Conservation (phyloP, 2,329 filamentous ascomycete species). For the Plenodomus lindquistii region DNA sequence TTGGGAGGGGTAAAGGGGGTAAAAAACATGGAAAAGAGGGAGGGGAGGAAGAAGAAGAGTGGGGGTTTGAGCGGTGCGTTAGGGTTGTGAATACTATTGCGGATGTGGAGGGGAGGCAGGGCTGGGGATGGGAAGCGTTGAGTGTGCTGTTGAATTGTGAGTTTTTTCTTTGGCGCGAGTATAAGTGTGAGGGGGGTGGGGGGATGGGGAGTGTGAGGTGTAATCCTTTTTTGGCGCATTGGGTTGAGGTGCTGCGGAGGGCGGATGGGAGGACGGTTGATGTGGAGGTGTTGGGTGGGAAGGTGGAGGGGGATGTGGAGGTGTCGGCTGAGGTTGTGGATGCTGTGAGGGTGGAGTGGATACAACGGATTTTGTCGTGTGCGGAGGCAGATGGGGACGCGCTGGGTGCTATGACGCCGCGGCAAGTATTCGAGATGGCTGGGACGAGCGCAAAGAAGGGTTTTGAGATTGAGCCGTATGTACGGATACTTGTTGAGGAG, state of each 20-base stretch:
- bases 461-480: slow-evolving; percentile 34
- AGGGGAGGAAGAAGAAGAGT: no score
- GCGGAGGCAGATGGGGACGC: background rate
- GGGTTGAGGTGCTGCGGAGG: slow-evolving; percentile 42
- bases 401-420: slow-evolving; percentile 14
- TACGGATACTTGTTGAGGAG: slow-evolving; percentile 44
- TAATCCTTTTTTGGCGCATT: slow-evolving; percentile 47
- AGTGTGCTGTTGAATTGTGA: slow-evolving; percentile 42
- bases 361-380: background rate
- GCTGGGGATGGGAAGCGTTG: slow-evolving; percentile 19
- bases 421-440: slow-evolving; percentile 18
- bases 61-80: slow-evolving; percentile 33
- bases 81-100: slow-evolving; percentile 41
- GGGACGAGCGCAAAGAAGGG: slow-evolving; percentile 6
- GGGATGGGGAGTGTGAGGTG: slow-evolving; percentile 17
- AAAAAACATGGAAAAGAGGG: no score
- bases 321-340: slow-evolving; percentile 22
- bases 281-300: background rate
- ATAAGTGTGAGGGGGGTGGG: no score
- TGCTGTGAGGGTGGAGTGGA: background rate
- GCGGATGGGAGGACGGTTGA: no score
- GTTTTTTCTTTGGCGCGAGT: slow-evolving; percentile 39
- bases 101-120: slow-evolving; percentile 23
- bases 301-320: slow-evolving; percentile 1
- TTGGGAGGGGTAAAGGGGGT: no score